These are phyloP conservation scores for Primulina tabacum DNA, from an alignment of 257 asterid genomes.

Conservation along the genomic window DNA sequence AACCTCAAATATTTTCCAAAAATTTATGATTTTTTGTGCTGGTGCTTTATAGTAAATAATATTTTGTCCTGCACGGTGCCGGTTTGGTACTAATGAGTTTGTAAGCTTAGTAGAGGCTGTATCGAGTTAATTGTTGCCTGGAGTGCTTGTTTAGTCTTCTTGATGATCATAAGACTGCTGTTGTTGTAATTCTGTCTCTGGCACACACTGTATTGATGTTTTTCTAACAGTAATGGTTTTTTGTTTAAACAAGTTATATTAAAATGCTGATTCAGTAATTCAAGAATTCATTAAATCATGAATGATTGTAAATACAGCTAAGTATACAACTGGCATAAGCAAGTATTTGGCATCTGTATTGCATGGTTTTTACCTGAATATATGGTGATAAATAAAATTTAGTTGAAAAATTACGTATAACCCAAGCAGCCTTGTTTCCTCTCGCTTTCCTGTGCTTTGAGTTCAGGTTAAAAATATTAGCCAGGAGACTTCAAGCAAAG, in stretches of 20 bases:
- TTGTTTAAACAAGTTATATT: neutral
- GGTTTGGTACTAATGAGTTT: neutral
- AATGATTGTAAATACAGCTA: conserved; percentile 1
- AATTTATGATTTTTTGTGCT: too few relatives aligned
- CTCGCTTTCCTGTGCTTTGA: conserved; percentile 6
- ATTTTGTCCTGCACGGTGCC: neutral
- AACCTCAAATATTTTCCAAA: too few relatives aligned
- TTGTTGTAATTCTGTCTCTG: neutral
- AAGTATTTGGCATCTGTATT: neutral
- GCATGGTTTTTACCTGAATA: neutral
- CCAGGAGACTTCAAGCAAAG: conserved; percentile 40
- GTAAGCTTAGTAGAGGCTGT: neutral
- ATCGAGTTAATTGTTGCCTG: neutral
- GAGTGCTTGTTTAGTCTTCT: conserved; percentile 9
- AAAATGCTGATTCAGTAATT: neutral
- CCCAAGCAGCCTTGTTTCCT: conserved; percentile 9
- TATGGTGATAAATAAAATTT: conserved; percentile 2
- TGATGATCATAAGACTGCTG: neutral
- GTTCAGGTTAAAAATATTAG: conserved; percentile 48
- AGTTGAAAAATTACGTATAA: neutral
- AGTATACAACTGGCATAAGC: neutral
- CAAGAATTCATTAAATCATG: neutral
- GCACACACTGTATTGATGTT: neutral
- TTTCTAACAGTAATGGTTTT: neutral
- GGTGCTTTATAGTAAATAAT: neutral